Evolutionary conservation across 1,284 basidiomycete species (phyloP), one percentile per base, ranked within the genome.

Genomic region (Boletus sp.): DNA sequence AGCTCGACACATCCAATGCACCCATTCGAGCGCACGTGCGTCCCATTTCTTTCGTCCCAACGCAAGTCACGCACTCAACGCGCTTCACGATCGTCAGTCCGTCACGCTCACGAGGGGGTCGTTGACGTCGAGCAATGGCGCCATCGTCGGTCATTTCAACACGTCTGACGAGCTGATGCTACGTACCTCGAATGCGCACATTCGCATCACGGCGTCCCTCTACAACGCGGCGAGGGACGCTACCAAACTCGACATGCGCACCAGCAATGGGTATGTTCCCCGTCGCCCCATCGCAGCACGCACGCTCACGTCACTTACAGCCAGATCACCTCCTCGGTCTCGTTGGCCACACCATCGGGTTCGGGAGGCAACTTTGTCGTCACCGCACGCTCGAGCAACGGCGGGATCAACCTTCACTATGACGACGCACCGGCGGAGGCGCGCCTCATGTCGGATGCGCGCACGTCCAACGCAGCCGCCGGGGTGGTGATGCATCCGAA

Each of bases 121-220:
- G 4, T 38, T 83, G 27, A 59, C 56, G 1, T 75, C 79, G 2
- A 61, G 67, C 1, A 78, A 82, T 35, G 74, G 70, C 6, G 52
- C 66, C 13, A 79, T 85, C 63, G 44, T 63, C 1, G 84, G 83
- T 16, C 73, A 74, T 16, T 81, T 78, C 69, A 77, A 77, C 40
- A 62, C 72, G 2, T 71, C 76, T 0, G 65, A 68, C 3, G 53
- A 63, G 0, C 64, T 85, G 9, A 63, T 58, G 1, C 61, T 85
- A 10, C 37, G 46, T 16, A 82, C 81, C 0, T 69, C 75, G 25
- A 82, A 82, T 58, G 73, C 66, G 1, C 63, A 46, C 6, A 78
- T 85, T 52, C 63, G 74, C 14, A 71, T 68, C 4, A 68, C 72
- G 7, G 71, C 78, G 9, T 68, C 67, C 6, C 65, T 83, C 1